A percentile compares a stretch with the other conserved stretches of the same genome.
phyloP scores from a whole-genome alignment of 2,329 filamentous ascomycete genomes.

The Corniculantispora saksenae region DNA sequence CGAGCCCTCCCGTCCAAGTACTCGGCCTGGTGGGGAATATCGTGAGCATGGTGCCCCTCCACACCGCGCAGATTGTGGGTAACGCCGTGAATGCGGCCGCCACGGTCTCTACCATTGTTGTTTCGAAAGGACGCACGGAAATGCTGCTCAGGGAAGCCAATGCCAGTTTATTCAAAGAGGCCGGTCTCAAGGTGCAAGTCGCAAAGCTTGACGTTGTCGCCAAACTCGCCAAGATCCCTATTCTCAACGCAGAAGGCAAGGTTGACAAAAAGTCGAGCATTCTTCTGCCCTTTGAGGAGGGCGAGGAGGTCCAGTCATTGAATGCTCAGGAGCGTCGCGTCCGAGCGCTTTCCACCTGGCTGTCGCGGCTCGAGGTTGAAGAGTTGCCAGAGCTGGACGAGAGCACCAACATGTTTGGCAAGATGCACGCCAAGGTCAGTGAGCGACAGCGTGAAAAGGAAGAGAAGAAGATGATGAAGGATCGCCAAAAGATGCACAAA shows the following conservation, averaged over 20 bases:
- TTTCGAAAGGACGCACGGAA: constrained; percentile 25
- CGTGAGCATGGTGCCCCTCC: constrained; percentile 23
- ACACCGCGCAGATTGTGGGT: constrained; percentile 24
- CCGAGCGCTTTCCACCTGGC: constrained; percentile 20
- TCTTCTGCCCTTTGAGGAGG: constrained; percentile 20
- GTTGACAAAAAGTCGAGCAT: constrained; percentile 19
- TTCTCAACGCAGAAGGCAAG: constrained; percentile 22
- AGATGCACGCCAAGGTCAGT: constrained; percentile 21
- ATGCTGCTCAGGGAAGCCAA: constrained; percentile 21
- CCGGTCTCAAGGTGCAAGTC: constrained; percentile 21
- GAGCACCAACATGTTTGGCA: constrained; percentile 12
- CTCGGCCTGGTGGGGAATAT: constrained; percentile 23
- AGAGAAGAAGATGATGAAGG: constrained; percentile 22
- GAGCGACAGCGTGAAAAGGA: constrained; percentile 21
- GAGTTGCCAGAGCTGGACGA: constrained; percentile 11
- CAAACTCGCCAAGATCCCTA: constrained; percentile 22
- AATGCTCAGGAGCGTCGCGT: constrained; percentile 24
- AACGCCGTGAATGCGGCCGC: constrained; percentile 17
- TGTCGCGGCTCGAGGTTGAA: constrained; percentile 22
- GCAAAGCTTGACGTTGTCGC: constrained; percentile 26
- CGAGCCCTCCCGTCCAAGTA: constrained; percentile 24
- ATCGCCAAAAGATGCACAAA: constrained; percentile 18
- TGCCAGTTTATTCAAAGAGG: constrained; percentile 20
- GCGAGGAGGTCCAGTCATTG: not conserved
- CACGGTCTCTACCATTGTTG: constrained; percentile 15